A percentile compares a stretch with the other conserved stretches of the same genome.
phyloP scores from a whole-genome alignment of 2,329 filamentous ascomycete species.

The Chalara sp. region DNA sequence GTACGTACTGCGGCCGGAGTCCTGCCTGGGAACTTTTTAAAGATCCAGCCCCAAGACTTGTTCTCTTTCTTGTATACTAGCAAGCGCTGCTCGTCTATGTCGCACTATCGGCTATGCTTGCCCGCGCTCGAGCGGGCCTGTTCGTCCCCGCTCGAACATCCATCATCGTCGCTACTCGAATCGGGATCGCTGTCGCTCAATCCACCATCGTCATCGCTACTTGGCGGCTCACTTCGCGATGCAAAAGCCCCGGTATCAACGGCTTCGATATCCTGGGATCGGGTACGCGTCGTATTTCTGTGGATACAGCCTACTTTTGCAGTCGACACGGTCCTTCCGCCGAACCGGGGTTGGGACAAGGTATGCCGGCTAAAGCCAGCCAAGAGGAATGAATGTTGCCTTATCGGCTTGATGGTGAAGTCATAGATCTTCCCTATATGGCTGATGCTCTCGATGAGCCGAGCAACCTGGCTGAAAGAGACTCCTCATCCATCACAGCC shows the following conservation, averaged over 20 bases:
- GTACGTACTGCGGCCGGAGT: constrained; percentile 12
- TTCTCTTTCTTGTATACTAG: constrained; percentile 9
- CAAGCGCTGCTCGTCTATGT: constrained; percentile 10
- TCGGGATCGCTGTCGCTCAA: constrained; percentile 3
- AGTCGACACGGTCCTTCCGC: constrained; percentile 2
- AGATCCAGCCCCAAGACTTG: constrained; percentile 15
- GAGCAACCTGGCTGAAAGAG: constrained; percentile 9
- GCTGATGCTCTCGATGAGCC: constrained; percentile 10
- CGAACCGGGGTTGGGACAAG: constrained; percentile 1
- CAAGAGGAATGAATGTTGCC: constrained; percentile 13
- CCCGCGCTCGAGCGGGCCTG: background rate
- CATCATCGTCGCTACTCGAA: constrained; percentile 7
- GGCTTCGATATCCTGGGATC: constrained; percentile 10
- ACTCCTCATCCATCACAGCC: constrained; percentile 4
- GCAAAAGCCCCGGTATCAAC: constrained; percentile 8
- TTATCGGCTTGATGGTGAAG: constrained; percentile 9
- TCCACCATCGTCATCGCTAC: constrained; percentile 9
- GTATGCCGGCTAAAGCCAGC: constrained; percentile 13
- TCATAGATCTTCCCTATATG: constrained; percentile 10
- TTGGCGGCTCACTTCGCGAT: constrained; percentile 11
- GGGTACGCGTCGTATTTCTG: constrained; percentile 3
- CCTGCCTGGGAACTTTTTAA: constrained; percentile 11
- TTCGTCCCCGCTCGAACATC: constrained; percentile 2
- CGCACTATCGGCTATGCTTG: background rate
- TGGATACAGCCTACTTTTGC: constrained; percentile 7